Evolutionary conservation across 1,284 basidiomycete species (phyloP).

Genomic region (Heliocybe sulcata): DNA sequence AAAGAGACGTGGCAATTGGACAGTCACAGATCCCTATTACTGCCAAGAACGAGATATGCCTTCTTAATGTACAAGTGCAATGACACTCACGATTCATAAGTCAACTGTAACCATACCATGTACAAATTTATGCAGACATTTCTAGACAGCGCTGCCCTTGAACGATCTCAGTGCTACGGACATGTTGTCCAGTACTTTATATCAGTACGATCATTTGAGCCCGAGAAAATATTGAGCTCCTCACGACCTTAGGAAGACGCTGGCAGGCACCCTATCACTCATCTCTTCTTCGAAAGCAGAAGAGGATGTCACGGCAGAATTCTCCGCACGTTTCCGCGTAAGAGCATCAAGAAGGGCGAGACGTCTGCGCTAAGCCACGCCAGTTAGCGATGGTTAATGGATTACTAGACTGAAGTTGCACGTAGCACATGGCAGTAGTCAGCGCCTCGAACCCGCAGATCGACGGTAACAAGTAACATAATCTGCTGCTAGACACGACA

Average conservation of each 20-base stretch:
- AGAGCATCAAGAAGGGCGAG: background rate
- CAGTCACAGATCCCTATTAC: background rate
- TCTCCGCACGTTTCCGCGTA: background rate
- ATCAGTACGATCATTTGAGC: too few species aligned
- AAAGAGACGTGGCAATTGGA: background rate
- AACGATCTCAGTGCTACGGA: too few species aligned
- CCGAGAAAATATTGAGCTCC: too few species aligned
- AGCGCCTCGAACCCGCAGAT: background rate
- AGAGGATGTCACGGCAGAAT: background rate
- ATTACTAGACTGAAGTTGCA: background rate
- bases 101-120: background rate
- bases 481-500: background rate
- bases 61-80: background rate
- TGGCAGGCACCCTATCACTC: background rate
- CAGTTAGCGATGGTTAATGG: background rate
- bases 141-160: too few species aligned
- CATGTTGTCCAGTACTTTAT: too few species aligned
- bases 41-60: background rate
- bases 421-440: background rate
- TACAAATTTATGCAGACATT: too few species aligned
- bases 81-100: background rate
- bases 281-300: background rate
- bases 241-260: background rate
- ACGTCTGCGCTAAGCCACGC: background rate
- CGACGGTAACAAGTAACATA: background rate